Percentiles rank a stretch among this genome's conserved stretches.
Conservation (phyloP, 2,329 filamentous ascomycete genomes). For the Trichophyton mentagrophytes region DNA sequence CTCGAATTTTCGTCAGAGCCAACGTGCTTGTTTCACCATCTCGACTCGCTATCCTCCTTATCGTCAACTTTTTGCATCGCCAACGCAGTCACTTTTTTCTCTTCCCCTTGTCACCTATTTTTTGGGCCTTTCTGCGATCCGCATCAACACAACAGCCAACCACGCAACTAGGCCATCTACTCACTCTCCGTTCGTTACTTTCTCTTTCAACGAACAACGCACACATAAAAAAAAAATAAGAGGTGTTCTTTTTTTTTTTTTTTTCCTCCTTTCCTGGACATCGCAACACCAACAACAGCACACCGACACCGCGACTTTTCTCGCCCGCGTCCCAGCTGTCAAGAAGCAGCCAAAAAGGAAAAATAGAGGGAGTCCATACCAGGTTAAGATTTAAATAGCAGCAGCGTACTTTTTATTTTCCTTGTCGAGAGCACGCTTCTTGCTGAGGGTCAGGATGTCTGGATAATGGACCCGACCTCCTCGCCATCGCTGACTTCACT, state of each 20-base stretch:
- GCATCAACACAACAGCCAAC: constrained; percentile 7
- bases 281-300: not conserved
- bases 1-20: constrained; percentile 2
- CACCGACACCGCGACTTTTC: not conserved
- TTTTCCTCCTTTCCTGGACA: not conserved
- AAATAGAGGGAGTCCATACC: not conserved
- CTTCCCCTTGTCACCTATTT: constrained; percentile 5
- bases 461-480: constrained; percentile 3
- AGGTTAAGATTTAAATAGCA: not conserved
- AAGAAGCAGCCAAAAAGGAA: not conserved
- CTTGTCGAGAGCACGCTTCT: not conserved
- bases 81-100: constrained; percentile 6
- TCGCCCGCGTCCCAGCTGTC: not conserved
- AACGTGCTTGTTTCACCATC: constrained; percentile 5
- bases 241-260: not conserved
- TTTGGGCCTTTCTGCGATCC: constrained; percentile 14
- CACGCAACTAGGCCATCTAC: constrained; percentile 1
- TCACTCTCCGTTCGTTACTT: not conserved
- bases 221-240: not conserved
- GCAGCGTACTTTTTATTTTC: not conserved
- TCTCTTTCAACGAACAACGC: not conserved
- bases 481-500: constrained; percentile 7
- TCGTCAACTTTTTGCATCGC: constrained; percentile 1
- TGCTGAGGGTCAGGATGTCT: not conserved
- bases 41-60: constrained; percentile 6